These are phyloP conservation scores for Linnemannia schmuckeri DNA, from an alignment of 192 early-diverging fungal genomes.

Conservation along the genomic window DNA sequence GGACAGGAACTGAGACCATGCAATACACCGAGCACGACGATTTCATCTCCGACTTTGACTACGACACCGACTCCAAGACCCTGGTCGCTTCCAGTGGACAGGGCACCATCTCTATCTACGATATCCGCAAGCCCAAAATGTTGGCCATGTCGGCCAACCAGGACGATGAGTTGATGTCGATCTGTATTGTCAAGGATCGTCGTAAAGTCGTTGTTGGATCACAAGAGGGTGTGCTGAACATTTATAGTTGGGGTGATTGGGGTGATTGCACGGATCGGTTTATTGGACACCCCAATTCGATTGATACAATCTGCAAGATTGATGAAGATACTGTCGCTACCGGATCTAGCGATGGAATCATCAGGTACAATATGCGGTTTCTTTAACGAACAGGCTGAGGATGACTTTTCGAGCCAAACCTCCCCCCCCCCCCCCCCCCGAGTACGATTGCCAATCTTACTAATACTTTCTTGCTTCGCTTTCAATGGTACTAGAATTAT, in stretches of 20 bases:
- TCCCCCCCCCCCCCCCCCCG: too few relatives aligned
- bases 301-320: slow-evolving; percentile 88
- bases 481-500: slow-evolving; percentile 66
- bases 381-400: background rate
- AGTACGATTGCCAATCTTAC: background rate
- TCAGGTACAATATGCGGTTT: slow-evolving; percentile 58
- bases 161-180: slow-evolving; percentile 95
- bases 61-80: slow-evolving; percentile 76
- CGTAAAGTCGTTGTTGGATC: slow-evolving; percentile 92
- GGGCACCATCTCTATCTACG: slow-evolving; percentile 91
- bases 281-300: slow-evolving; percentile 92
- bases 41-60: slow-evolving; percentile 92
- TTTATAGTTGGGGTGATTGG: slow-evolving; percentile 94
- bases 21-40: slow-evolving; percentile 91
- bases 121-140: slow-evolving; percentile 89
- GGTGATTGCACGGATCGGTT: slow-evolving; percentile 95
- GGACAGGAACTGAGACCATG: slow-evolving; percentile 80
- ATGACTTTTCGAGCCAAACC: background rate
- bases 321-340: slow-evolving; percentile 90
- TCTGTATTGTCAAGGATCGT: slow-evolving; percentile 79
- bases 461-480: background rate
- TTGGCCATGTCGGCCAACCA: slow-evolving; percentile 92
- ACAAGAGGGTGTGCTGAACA: slow-evolving; percentile 87
- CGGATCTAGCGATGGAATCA: slow-evolving; percentile 93
- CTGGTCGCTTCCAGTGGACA: slow-evolving; percentile 88